A percentile compares a stretch with the other conserved stretches of the same genome.
Evolutionary conservation across 805 yeast species (phyloP).

Genomic region (Wickerhamiella cacticola): DNA sequence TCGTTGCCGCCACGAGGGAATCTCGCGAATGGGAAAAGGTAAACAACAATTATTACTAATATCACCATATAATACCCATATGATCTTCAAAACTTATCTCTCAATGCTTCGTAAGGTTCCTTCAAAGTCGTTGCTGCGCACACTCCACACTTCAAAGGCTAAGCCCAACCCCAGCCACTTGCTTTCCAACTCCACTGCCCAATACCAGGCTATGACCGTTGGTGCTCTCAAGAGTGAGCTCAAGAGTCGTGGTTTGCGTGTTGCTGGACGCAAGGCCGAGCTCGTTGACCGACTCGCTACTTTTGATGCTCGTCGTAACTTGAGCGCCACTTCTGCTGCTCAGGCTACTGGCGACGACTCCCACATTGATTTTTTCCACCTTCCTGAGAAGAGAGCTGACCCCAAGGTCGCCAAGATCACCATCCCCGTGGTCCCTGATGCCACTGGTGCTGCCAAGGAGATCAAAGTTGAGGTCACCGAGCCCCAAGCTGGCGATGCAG

Average conservation of each 20-base stretch:
- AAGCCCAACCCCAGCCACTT: conserved; percentile 28
- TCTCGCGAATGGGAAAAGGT: conserved; percentile 1
- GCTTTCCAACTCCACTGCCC: conserved; percentile 21
- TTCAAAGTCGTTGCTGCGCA: conserved; percentile 22
- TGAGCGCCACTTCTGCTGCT: conserved; percentile 18
- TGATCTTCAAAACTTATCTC: neutral
- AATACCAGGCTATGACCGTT: conserved; percentile 36
- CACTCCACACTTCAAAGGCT: conserved; percentile 23
- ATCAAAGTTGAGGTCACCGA: conserved; percentile 9
- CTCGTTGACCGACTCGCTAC: conserved; percentile 33
- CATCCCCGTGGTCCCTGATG: conserved; percentile 27
- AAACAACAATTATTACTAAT: neutral
- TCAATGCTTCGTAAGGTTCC: conserved; percentile 19
- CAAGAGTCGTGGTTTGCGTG: conserved; percentile 45
- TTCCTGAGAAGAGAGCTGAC: conserved; percentile 22
- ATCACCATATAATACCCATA: neutral
- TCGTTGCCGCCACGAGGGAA: too few relatives aligned
- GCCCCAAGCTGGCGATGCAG: conserved; percentile 15
- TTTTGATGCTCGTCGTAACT: conserved; percentile 19
- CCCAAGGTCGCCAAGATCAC: conserved; percentile 16
- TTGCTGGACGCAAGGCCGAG: conserved; percentile 51
- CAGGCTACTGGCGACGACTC: conserved; percentile 29
- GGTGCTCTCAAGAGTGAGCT: conserved; percentile 48
- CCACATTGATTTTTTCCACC: conserved; percentile 29
- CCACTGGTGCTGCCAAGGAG: conserved; percentile 15